Percentiles rank a stretch among this genome's conserved stretches.
Conservation (phyloP, 225 moss, liverwort and hornwort genomes). For the Polytrichum commune region DNA sequence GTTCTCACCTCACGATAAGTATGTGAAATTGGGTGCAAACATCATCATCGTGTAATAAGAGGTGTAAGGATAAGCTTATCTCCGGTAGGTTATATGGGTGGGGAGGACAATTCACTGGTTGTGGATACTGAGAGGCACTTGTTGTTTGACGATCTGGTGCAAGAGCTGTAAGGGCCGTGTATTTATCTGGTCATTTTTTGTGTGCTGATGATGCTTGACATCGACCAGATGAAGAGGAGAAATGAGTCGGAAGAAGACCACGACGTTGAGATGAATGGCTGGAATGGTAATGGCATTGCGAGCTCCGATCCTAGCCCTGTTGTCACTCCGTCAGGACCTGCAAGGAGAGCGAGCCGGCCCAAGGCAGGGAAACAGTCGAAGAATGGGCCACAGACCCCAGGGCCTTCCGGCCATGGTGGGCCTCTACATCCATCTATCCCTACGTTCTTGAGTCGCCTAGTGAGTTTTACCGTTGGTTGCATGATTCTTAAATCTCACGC, state of each 20-base stretch:
- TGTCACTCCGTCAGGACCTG: conserved; percentile 28
- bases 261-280: conserved; percentile 43
- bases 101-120: neutral
- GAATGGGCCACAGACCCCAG: conserved; percentile 43
- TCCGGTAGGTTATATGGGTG: no score
- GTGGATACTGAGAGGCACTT: neutral
- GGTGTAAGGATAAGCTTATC: neutral
- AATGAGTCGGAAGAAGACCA: conserved; percentile 29
- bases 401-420: conserved; percentile 31
- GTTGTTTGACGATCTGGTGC: neutral
- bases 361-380: conserved; percentile 46
- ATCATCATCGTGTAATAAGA: neutral
- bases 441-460: no score
- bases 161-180: neutral
- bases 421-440: no score
- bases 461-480: no score
- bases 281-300: conserved; percentile 39
- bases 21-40: neutral
- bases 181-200: neutral
- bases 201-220: neutral
- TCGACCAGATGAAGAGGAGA: conserved; percentile 30
- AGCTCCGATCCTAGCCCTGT: conserved; percentile 39
- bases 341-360: conserved; percentile 39
- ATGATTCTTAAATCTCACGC: no score
- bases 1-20: no score